phyloP scores from a whole-genome alignment of 2,329 filamentous ascomycete species.

The Aspergillus latus region DNA sequence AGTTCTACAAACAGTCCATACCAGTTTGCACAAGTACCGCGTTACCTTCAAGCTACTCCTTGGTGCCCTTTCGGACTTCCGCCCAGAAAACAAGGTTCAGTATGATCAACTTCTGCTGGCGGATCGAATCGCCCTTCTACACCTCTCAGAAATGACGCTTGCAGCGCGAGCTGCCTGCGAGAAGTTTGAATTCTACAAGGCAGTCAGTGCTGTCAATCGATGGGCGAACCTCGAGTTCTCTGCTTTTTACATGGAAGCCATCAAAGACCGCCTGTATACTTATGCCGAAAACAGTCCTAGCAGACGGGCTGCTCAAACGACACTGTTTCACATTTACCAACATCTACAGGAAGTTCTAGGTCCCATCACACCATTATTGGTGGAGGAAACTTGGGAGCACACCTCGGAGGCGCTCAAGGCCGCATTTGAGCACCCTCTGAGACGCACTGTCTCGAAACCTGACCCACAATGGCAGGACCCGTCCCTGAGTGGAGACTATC shows the following conservation, averaged over 20 bases:
- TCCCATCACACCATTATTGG: conserved; percentile 76
- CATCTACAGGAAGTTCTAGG: conserved; percentile 75
- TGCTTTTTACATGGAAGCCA: conserved; percentile 87
- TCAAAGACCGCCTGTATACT: conserved; percentile 91
- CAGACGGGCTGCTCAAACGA: conserved; percentile 56
- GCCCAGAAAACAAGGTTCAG: conserved; percentile 40
- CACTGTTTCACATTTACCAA: conserved; percentile 63
- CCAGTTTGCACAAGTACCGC: conserved; percentile 78
- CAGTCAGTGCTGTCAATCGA: conserved; percentile 68
- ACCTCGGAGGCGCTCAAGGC: conserved; percentile 64
- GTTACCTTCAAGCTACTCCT: conserved; percentile 88
- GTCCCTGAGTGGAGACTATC: conserved; percentile 50
- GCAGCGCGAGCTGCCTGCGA: conserved; percentile 66
- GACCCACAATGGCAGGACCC: conserved; percentile 40
- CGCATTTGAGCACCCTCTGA: conserved; percentile 47
- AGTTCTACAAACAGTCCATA: conserved; percentile 74
- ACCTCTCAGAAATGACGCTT: conserved; percentile 65
- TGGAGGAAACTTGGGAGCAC: conserved; percentile 85
- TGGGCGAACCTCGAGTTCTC: conserved; percentile 84
- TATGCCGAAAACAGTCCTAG: conserved; percentile 66
- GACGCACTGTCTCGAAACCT: conserved; percentile 36
- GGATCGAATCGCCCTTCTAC: conserved; percentile 75
- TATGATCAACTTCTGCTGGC: conserved; percentile 56
- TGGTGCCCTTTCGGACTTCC: conserved; percentile 65
- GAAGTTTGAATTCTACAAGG: conserved; percentile 80